A percentile compares a stretch with the other conserved stretches of the same genome.
Conservation (phyloP, 23 red algal species). For the Chondrus crispus region DNA sequence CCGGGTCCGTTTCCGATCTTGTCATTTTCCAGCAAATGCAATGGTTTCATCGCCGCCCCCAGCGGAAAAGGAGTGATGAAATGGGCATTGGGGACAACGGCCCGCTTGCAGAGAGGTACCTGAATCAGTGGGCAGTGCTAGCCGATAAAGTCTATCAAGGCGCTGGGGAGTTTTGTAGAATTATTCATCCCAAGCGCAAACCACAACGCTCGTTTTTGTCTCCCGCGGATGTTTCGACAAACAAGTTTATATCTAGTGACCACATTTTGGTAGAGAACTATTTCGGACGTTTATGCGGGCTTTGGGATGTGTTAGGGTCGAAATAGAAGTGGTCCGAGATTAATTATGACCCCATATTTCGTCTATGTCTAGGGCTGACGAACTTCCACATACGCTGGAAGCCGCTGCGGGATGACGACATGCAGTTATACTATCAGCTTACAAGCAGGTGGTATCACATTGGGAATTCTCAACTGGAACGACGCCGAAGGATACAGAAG, state of each 20-base stretch:
- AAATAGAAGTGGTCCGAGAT: background rate
- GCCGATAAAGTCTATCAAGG: slow-evolving; percentile 25
- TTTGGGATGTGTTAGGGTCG: background rate
- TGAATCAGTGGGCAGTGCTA: background rate
- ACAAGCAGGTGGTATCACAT: background rate
- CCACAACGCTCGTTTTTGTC: background rate
- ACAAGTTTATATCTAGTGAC: background rate
- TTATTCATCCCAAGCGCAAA: background rate
- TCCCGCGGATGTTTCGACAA: background rate
- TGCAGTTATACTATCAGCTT: background rate
- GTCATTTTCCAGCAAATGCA: slow-evolving; percentile 3
- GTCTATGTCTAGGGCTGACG: background rate
- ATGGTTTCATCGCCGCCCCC: background rate
- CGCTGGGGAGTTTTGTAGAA: background rate
- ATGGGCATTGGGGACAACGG: background rate
- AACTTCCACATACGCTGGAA: background rate
- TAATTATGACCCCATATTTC: background rate
- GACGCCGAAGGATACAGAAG: background rate
- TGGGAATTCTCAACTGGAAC: background rate
- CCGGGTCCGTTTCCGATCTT: slow-evolving; percentile 4
- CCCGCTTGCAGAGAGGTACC: background rate
- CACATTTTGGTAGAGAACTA: background rate
- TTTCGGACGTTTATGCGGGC: background rate
- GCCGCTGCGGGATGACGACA: background rate
- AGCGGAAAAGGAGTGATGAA: background rate